Percentiles rank a stretch among this genome's conserved stretches.
phyloP scores from a whole-genome alignment of 768 basidiomycete species.

The Leccinum rimulosum region DNA sequence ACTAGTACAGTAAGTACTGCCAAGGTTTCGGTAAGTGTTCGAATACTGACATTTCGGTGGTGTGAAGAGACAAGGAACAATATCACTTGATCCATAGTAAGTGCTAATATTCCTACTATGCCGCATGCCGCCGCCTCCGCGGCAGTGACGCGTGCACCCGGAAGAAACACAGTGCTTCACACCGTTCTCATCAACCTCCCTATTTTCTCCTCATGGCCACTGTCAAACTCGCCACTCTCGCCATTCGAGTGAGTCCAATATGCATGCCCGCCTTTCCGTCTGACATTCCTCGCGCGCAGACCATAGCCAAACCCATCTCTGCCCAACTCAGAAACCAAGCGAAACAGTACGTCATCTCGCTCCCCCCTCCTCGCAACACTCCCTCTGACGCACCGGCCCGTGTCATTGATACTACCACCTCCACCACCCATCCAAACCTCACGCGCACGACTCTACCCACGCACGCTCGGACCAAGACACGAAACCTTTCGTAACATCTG shows the following conservation, averaged over 20 bases:
- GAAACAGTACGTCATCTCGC: constrained; percentile 50
- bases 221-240: constrained; percentile 70
- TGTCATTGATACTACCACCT: neutral
- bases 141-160: neutral
- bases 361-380: neutral
- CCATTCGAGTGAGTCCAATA: constrained; percentile 58
- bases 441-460: neutral
- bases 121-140: neutral
- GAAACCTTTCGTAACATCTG: constrained; percentile 69
- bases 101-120: no score
- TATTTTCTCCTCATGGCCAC: constrained; percentile 53
- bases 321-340: constrained; percentile 67
- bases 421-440: neutral
- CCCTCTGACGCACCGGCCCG: neutral
- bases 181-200: neutral
- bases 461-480: constrained; percentile 44
- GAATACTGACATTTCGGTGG: neutral
- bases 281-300: constrained; percentile 39
- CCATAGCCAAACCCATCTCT: constrained; percentile 82
- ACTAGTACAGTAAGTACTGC: no score
- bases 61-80: neutral
- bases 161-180: neutral
- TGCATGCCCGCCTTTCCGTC: neutral
- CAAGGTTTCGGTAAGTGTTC: no score
- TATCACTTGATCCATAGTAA: no score